Evolutionary conservation across 257 asterid genomes (phyloP).

Genomic region (Osmanthus fragrans): DNA sequence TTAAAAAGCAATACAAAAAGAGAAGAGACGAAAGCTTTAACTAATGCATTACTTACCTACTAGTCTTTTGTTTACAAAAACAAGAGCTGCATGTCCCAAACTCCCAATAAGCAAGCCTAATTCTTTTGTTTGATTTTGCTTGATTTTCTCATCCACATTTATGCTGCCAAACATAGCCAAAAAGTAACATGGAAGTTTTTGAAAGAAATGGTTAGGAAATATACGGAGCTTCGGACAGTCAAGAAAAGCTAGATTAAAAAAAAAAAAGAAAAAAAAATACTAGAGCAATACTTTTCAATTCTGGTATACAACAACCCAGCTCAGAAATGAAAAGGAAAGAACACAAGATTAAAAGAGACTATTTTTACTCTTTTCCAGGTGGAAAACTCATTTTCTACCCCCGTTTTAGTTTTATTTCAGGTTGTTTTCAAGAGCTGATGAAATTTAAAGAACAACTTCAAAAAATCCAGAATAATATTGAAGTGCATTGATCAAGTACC

Average conservation of each 20-base stretch:
- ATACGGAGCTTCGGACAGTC: not conserved
- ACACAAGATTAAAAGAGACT: not conserved
- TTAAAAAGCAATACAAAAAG: not conserved
- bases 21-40: not conserved
- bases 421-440: not conserved
- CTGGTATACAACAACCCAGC: not conserved
- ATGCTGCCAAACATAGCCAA: conserved; percentile 44
- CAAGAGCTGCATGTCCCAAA: conserved; percentile 82
- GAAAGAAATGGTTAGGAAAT: not conserved
- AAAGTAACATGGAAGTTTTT: not conserved
- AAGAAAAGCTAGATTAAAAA: not conserved
- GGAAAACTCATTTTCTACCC: not conserved
- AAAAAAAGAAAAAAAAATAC: too few relatives aligned
- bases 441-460: not conserved
- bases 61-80: conserved; percentile 60
- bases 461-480: not conserved
- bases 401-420: too few relatives aligned
- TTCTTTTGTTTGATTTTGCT: conserved; percentile 40
- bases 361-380: conserved; percentile 1
- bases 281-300: not conserved
- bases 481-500: not conserved
- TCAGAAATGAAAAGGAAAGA: not conserved
- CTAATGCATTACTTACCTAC: conserved; percentile 42
- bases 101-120: conserved; percentile 47
- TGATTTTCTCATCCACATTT: conserved; percentile 35